Base-by-base conservation (phyloP, 2,329 filamentous ascomycete genomes). In the Verticillium dahliae region DNA sequence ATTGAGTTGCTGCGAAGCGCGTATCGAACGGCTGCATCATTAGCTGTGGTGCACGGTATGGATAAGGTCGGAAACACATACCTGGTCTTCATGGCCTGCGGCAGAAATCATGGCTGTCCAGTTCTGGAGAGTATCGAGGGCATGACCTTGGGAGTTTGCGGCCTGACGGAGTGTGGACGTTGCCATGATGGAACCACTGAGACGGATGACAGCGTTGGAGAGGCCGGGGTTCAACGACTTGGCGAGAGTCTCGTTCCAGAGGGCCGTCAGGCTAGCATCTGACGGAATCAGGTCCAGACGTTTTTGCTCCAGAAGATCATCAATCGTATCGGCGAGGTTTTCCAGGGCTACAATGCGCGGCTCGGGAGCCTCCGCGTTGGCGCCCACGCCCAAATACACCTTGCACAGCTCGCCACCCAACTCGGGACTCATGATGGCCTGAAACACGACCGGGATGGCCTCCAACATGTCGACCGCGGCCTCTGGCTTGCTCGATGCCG, bases 11-110 rank as follows among this genome's bases (percentile, higher is more conserved):
- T 0, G 88, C 84, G 67, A 85, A 78, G 58, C 89, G 85, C 0
- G 81, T 85, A 69, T 90, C 85, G 62, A 89, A 90, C 18, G 84
- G 82, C 84, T 88, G 64, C 59, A 62, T 58, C 11, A 59, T 39
- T 58, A 38, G 58, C 41, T 38, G 7, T 59, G 57, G 45, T 31
- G 60, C 56, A 60, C 45, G n/a, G 22, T 2, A 38, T 33, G 41
- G 37, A 57, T 15, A 61, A 60, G 22, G 10, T 57, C 60, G n/a
- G 39, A 4, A 0, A 2, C n/a, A 68, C 75, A 65, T 68, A 82
- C 81, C 70, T 81, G 79, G 64, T 81, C 77, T 45, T 81, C 80
- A 14, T 74, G 68, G 9, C 80, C 77, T 9, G 80, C 80, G 37
- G 78, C 75, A 18, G 76, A 74, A 67, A 86, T 76, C 73, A 84